Evolutionary conservation across 2,329 filamentous ascomycete species (phyloP), one percentile per base, ranked within the genome.

Genomic region (Ophiocordyceps camponoti-floridani): DNA sequence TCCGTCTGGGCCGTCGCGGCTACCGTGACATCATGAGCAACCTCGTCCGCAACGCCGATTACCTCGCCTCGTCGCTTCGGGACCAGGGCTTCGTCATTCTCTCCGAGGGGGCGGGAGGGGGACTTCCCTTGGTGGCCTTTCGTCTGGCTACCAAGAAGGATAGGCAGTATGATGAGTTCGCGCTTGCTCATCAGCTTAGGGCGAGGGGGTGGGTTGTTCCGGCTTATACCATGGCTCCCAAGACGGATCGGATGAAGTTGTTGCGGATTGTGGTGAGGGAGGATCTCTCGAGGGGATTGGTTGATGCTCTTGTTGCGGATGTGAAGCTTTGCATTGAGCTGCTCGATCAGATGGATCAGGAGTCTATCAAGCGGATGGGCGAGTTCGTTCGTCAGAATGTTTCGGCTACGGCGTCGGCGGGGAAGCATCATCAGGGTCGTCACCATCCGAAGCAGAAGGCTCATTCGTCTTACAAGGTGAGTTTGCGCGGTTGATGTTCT

Each of bases 21-120:
- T 96, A 94, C 71, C 78, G 82, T 46, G 73, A 81, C 55, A 94
- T 96, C 68, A 95, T 95, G 89, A 73, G 78, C 56, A 96, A 96
- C 67, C 70, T 96, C 49, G 95, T 86, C 23, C 77, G 83, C 44
- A 94, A 83, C 1, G 80, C 89, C 23, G 86, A 96, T 64, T 94
- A 94, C 62, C 77, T 96, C 12, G 74, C 83, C 42, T 71, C 75
- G 2, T 73, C 79, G 27, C 76, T 96, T 13, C 68, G 83, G 58
- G 67, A 75, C 9, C 67, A 91, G 42, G 86, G 84, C 37, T 94
- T 94, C 68, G 62, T 87, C 54, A 86, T 95, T 64, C 83, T 96
- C 79, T 91, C 84, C 50, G 72, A 93, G 62, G 77, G 73, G 45
- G 68, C 72, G 10, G 89, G 89, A 38, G 67, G 73, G 26, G 88